A percentile compares a stretch with the other conserved stretches of the same genome.
phyloP scores from a whole-genome alignment of 768 basidiomycete genomes.

The Boletus sp. region DNA sequence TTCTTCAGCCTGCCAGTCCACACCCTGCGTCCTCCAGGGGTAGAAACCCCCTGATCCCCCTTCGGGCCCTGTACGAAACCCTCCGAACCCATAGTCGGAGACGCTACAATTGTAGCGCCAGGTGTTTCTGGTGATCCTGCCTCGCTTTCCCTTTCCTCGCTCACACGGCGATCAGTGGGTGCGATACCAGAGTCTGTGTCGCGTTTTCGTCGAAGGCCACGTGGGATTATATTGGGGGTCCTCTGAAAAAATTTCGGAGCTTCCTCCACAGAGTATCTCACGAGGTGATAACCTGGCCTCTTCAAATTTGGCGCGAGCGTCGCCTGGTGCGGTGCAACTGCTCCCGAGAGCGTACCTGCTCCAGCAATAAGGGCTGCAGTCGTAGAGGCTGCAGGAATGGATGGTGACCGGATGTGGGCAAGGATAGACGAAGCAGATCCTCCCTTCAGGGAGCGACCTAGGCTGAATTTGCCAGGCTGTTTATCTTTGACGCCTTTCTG shows the following conservation, averaged over 20 bases:
- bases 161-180: background rate
- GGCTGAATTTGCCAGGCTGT: background rate
- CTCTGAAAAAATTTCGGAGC: background rate
- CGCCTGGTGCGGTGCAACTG: slow-evolving; percentile 49
- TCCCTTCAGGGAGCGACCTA: slow-evolving; percentile 20
- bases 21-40: slow-evolving; percentile 18
- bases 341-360: slow-evolving; percentile 62
- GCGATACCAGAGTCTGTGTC: slow-evolving; percentile 14
- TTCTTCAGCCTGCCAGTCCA: slow-evolving; percentile 43
- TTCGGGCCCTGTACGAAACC: background rate
- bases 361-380: slow-evolving; percentile 67
- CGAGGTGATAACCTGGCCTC: slow-evolving; percentile 63
- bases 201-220: slow-evolving; percentile 6
- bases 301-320: slow-evolving; percentile 57
- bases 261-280: slow-evolving; percentile 43
- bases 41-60: background rate
- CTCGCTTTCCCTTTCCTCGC: slow-evolving; percentile 10
- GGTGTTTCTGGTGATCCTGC: slow-evolving; percentile 16
- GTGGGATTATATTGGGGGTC: slow-evolving; percentile 1
- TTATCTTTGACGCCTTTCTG: background rate
- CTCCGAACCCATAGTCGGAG: slow-evolving; percentile 13
- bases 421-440: slow-evolving; percentile 30
- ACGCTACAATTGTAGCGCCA: slow-evolving; percentile 13
- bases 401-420: slow-evolving; percentile 14
- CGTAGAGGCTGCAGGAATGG: slow-evolving; percentile 20